Evolutionary conservation across 2,329 filamentous ascomycete genomes (phyloP), one percentile per base, ranked within the genome.

Genomic region (Aspergillus sp.): DNA sequence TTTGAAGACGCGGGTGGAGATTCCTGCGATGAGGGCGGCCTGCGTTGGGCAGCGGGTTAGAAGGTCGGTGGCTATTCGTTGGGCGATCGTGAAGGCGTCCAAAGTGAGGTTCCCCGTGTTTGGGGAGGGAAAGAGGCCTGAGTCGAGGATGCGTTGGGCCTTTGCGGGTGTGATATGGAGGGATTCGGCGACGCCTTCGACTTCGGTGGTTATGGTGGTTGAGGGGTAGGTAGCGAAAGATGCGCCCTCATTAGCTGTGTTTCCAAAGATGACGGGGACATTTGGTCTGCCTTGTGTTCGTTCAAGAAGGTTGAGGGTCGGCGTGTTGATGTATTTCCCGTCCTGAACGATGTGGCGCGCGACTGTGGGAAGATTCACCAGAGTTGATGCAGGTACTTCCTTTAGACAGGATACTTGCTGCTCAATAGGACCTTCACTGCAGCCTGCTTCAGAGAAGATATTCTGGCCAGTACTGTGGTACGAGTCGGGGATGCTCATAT

Each of bases 11-110:
- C 76, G 75, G 34, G 34, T 38, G 15, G 77, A 59, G 0, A 81
- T 74, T 3, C 81, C 84, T 0, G 83, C 78, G 68, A 82, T 83
- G 6, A 82, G 81, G 3, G 85, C 87, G 5, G 85, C 84, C 69
- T 87, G 81, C 70, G 85, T 83, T 51, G 84, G 74, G 71, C 86
- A 88, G 57, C 84, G 82, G 77, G 87, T 87, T 13, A 82, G 80
- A 56, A 80, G 82, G 70, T 88, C 85, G 1, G 85, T 87, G 3
- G 84, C 81, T 38, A 87, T 77, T 4, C 82, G 82, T n/a, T 82
- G 77, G 23, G 80, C 80, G 54, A 84, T 76, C 62, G 85, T 85
- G 77, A 83, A 87, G 3, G 85, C 77, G 61, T 85, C 82, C 6
- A 84, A 77, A 0, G 84, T 86, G 6, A 80, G 61, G 55, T 85